These are phyloP conservation scores for Trametes elegans DNA, from an alignment of 768 basidiomycete species.

Conservation along the genomic window DNA sequence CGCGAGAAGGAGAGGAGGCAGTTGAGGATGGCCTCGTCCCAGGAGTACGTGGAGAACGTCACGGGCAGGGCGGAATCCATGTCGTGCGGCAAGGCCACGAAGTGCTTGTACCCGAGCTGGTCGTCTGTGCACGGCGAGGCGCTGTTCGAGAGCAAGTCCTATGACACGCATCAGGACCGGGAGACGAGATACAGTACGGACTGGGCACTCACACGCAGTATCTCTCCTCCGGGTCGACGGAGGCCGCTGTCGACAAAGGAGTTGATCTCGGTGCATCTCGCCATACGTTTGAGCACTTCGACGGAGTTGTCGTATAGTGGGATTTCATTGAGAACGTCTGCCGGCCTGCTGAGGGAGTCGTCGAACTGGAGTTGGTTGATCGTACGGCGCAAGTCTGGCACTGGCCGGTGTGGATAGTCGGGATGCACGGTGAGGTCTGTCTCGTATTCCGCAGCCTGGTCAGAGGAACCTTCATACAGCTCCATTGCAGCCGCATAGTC, in stretches of 20 bases:
- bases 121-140: constrained; percentile 11
- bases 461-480: background rate
- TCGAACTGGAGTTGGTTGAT: constrained; percentile 18
- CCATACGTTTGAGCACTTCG: background rate
- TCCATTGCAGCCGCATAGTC: background rate
- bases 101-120: constrained; percentile 19
- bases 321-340: background rate
- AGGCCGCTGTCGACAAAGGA: constrained; percentile 12
- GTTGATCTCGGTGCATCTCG: background rate
- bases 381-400: constrained; percentile 13
- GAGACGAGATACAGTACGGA: background rate
- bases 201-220: constrained; percentile 1
- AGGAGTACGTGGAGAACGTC: constrained; percentile 14
- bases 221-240: constrained; percentile 1
- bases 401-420: background rate
- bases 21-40: constrained; percentile 10
- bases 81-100: constrained; percentile 3
- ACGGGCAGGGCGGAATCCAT: constrained; percentile 7
- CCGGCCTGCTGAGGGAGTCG: too few species aligned
- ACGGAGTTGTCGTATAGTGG: background rate
- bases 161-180: background rate
- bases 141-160: constrained; percentile 17
- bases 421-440: background rate
- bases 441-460: background rate
- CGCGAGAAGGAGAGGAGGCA: constrained; percentile 1